A percentile compares a stretch with the other conserved stretches of the same genome.
These are phyloP conservation scores for Luffa acutangula DNA, from an alignment of 306 rosid species.

Conservation along the genomic window DNA sequence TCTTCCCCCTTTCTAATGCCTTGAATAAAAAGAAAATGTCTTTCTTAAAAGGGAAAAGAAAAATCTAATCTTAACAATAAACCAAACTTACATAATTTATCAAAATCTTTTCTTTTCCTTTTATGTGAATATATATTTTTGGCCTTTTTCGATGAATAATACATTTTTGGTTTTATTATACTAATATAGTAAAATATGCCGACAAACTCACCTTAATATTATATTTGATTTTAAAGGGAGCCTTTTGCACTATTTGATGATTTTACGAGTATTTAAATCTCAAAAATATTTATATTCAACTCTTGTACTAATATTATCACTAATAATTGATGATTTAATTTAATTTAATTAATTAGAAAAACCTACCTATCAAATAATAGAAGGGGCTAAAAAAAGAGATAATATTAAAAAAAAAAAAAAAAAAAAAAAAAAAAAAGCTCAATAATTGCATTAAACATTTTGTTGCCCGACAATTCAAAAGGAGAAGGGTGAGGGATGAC, in stretches of 20 bases:
- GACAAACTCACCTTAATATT: not conserved
- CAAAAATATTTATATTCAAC: not conserved
- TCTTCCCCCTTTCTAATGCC: not conserved
- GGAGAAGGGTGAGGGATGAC: not conserved
- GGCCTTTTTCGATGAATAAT: not conserved
- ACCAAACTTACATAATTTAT: not conserved
- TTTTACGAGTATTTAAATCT: not conserved
- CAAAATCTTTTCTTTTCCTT: not conserved
- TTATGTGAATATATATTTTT: not conserved
- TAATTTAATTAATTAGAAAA: not conserved
- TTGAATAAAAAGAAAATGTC: not conserved
- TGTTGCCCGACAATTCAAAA: constrained; percentile 5
- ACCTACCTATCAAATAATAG: not conserved
- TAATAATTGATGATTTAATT: not conserved
- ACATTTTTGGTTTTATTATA: not conserved
- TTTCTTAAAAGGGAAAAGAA: not conserved
- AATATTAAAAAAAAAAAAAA: not conserved
- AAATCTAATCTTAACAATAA: not conserved
- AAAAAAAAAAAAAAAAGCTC: not conserved
- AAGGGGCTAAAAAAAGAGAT: not conserved
- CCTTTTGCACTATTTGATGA: not conserved
- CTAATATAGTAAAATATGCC: not conserved
- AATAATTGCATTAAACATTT: not conserved
- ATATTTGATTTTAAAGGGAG: not conserved
- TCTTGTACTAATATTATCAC: not conserved